Conservation (phyloP, 345 rosid species). For the Trapa bicornis region DNA sequence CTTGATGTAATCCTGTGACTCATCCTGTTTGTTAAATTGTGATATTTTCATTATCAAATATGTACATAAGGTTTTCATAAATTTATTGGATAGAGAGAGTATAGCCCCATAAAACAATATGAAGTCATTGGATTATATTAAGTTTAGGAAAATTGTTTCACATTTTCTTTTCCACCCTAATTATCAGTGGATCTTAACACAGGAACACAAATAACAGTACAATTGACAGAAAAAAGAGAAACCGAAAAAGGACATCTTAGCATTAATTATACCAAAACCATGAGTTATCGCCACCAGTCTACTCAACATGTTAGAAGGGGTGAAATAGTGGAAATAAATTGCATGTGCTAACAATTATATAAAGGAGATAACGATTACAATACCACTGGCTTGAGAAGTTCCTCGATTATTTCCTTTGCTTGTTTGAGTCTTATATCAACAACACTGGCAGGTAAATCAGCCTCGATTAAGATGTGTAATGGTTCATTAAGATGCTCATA, state of each 20-base stretch:
- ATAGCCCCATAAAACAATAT: too few species aligned
- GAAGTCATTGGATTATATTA: too few species aligned
- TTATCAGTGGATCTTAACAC: neutral
- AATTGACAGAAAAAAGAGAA: neutral
- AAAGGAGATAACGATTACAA: constrained; percentile 12
- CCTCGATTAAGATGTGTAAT: constrained; percentile 36
- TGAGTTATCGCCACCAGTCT: too few species aligned
- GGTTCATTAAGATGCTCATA: constrained; percentile 44
- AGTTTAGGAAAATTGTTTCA: neutral
- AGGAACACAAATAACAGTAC: neutral
- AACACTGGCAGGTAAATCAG: constrained; percentile 36
- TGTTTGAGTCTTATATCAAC: constrained; percentile 36
- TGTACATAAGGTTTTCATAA: too few species aligned
- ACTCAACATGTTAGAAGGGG: neutral
- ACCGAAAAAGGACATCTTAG: neutral
- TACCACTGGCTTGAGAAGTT: constrained; percentile 86
- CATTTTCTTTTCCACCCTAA: neutral
- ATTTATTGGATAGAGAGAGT: too few species aligned
- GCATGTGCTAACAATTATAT: neutral
- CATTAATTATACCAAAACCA: too few species aligned
- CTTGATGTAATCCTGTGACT: constrained; percentile 85
- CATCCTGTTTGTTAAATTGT: constrained; percentile 42
- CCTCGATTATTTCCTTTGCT: constrained; percentile 31
- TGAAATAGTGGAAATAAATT: neutral
- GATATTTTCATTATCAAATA: too few species aligned